phyloP scores from a whole-genome alignment of 345 rosid species.

The Rubroshorea leprosula region DNA sequence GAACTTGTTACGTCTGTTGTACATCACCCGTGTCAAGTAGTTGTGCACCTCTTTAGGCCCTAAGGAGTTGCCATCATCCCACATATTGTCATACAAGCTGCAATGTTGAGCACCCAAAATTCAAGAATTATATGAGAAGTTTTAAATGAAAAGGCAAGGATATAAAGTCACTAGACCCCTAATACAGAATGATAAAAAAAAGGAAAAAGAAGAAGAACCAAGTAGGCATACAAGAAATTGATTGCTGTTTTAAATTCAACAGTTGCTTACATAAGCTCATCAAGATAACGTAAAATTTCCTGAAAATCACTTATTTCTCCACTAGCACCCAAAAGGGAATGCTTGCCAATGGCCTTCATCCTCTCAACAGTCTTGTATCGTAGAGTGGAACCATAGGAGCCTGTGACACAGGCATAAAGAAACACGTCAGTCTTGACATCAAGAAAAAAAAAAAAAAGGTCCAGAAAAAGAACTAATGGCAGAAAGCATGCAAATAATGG shows the following conservation, averaged over 20 bases:
- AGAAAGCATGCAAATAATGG: background rate
- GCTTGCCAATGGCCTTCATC: conserved; percentile 79
- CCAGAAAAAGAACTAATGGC: background rate
- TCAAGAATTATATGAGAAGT: conserved; percentile 5
- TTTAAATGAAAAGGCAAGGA: conserved; percentile 1
- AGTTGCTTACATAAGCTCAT: conserved; percentile 73
- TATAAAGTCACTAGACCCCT: background rate
- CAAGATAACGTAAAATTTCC: conserved; percentile 80
- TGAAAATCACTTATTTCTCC: conserved; percentile 98
- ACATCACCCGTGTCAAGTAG: conserved; percentile 90
- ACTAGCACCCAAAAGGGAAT: conserved; percentile 93
- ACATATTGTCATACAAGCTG: conserved; percentile 95
- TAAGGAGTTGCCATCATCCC: conserved; percentile 99
- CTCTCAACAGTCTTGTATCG: conserved; percentile 91
- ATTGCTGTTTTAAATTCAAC: background rate
- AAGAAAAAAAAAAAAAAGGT: background rate
- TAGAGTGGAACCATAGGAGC: conserved; percentile 93
- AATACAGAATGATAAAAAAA: background rate
- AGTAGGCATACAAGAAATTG: background rate
- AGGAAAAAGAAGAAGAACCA: background rate
- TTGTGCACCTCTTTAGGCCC: conserved; percentile 99
- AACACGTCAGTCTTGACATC: background rate
- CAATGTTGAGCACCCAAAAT: conserved; percentile 16
- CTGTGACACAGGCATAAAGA: conserved; percentile 24
- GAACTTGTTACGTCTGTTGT: conserved; percentile 93